Evolutionary conservation across 176 grass and related monocot species (phyloP).

Genomic region (Zea luxurians): DNA sequence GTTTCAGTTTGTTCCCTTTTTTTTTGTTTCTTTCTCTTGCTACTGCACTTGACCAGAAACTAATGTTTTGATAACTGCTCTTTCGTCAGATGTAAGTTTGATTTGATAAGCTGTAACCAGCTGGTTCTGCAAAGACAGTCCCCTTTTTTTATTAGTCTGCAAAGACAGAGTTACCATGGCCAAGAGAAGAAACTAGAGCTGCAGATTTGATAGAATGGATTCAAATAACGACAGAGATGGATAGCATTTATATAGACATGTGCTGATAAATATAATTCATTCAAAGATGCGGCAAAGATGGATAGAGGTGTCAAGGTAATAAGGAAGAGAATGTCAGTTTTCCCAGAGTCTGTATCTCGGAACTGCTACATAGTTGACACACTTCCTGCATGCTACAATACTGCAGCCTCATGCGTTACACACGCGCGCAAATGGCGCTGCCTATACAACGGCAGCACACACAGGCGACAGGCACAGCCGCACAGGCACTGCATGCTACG

Average conservation of each 20-base stretch:
- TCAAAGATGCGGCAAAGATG: no score
- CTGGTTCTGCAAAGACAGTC: background rate
- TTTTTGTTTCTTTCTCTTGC: background rate
- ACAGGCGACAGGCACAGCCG: background rate
- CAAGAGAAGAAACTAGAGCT: background rate
- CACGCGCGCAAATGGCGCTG: background rate
- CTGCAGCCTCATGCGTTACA: slow-evolving; percentile 12
- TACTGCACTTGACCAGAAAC: background rate
- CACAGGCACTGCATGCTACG: background rate
- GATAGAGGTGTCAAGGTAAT: no score
- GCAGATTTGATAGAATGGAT: background rate
- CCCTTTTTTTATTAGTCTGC: no score
- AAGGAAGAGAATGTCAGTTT: background rate
- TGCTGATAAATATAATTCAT: no score
- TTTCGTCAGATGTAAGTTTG: background rate
- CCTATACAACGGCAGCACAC: background rate
- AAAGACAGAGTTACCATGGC: background rate
- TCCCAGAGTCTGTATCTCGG: background rate
- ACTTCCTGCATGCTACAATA: background rate
- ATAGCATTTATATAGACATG: background rate
- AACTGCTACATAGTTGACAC: background rate
- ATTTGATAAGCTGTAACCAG: background rate
- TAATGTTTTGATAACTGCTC: background rate
- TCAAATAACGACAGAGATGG: background rate
- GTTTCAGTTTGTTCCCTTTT: no score